Base-by-base conservation (phyloP, 768 basidiomycete species). In the Mycena indigotica region DNA sequence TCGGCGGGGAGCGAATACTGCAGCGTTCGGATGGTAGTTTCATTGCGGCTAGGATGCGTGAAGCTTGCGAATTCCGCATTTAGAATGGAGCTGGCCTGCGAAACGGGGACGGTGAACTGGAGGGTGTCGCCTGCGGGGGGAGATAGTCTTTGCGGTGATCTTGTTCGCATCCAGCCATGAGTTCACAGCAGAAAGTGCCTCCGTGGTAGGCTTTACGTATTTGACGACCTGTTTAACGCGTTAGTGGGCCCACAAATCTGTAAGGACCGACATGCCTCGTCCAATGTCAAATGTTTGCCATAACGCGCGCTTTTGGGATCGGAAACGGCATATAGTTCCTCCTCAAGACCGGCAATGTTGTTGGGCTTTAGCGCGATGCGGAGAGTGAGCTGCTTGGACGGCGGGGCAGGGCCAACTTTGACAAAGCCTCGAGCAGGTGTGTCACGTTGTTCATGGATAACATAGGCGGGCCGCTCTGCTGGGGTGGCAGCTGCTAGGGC, bases 51-150 rank as follows among this genome's bases (percentile, higher is more conserved):
- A 17, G 17, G 10, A 17, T 35, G 32, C 10, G 32, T 35, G 32
- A 35, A 35, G 32, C 8, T 8, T 8, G 10, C 17, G 32, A 35
- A 35, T 8, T 35, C 17, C 10, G 32, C 17, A 17, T 17, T 35
- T 8, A 35, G 32, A 8, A 35, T 8, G 10, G 8, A 8, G 32
- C 17, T 35, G 10, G 32, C 32, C 17, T 35, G 10, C 10, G 32
- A 35, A 17, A 35, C 32, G 10, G 32, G 32, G 17, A 35, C 10
- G 32, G 17, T 35, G 32, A 35, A 8, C 17, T 35, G 32, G 32
- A 35, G 32, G 10, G 32, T 35, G 17, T 35, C 32, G 10, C 17
- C 17, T 8, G 32, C 32, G 32, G 32, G 75, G 32, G 17, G 32
- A 35, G 8, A 35, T 35, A 8, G 32, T 17, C 32, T 8, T 8